These are phyloP conservation scores for Phytomonas francai DNA, from an alignment of 208 protist genomes.

Conservation along the genomic window DNA sequence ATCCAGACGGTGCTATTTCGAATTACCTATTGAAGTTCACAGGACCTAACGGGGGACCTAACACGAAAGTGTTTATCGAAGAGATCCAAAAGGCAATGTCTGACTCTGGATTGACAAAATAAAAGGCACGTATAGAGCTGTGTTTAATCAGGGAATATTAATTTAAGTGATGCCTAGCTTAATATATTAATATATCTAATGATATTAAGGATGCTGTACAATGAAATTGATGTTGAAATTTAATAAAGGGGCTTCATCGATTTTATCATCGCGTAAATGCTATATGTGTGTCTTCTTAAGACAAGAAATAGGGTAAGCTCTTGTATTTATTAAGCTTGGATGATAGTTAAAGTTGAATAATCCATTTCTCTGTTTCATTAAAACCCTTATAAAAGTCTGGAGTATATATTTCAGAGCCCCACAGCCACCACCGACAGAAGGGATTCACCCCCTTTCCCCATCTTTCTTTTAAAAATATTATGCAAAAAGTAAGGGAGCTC, in stretches of 20 bases:
- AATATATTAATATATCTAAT: neutral
- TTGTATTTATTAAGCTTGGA: neutral
- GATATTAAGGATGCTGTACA: neutral
- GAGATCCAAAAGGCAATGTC: conserved; percentile 25
- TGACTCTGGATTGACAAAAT: neutral
- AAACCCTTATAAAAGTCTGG: neutral
- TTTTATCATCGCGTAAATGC: neutral
- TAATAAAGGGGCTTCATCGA: neutral
- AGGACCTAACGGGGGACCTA: conserved; percentile 34
- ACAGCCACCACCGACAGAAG: neutral
- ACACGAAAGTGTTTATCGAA: conserved; percentile 43
- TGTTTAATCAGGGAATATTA: neutral
- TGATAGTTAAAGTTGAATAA: neutral
- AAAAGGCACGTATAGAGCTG: neutral
- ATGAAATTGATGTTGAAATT: neutral
- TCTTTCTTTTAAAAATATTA: neutral
- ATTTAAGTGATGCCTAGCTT: neutral
- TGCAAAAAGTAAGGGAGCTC: neutral
- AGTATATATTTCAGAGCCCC: neutral
- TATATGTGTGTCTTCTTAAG: neutral
- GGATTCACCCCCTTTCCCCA: neutral
- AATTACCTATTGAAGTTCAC: conserved; percentile 72
- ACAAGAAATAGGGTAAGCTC: neutral
- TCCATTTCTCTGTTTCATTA: neutral
- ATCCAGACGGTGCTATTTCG: conserved; percentile 15